phyloP scores from a whole-genome alignment of 225 moss, liverwort and hornwort species.

The Polytrichum commune region DNA sequence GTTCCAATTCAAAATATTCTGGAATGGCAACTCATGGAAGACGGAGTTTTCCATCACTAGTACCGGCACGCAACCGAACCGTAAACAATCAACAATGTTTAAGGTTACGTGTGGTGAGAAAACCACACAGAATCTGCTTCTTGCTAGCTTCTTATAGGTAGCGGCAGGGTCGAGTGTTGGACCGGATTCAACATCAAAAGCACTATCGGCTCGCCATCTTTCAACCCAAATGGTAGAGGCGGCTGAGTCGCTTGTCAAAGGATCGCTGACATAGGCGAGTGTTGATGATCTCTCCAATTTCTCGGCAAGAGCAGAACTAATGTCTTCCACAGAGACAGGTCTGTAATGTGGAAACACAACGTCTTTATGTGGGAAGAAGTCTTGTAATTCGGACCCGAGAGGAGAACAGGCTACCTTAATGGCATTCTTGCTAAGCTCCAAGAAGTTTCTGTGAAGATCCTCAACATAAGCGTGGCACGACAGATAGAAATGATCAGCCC shows the following conservation, averaged over 20 bases:
- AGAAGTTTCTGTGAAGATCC: constrained; percentile 40
- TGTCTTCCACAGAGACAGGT: background rate
- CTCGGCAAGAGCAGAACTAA: background rate
- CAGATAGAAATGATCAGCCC: constrained; percentile 49
- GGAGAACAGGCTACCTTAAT: constrained; percentile 52
- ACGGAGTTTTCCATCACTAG: constrained; percentile 35
- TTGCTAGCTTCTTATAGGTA: constrained; percentile 17
- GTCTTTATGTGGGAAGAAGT: constrained; percentile 57
- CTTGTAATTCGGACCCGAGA: constrained; percentile 17
- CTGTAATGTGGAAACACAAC: constrained; percentile 31
- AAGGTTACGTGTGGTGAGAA: constrained; percentile 23
- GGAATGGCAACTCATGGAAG: constrained; percentile 54
- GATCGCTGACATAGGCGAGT: constrained; percentile 30
- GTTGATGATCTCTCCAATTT: constrained; percentile 19
- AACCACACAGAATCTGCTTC: constrained; percentile 49
- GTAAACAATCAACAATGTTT: constrained; percentile 29
- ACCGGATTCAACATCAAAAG: constrained; percentile 13
- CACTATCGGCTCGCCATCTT: constrained; percentile 2
- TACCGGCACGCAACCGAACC: constrained; percentile 50
- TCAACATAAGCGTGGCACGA: constrained; percentile 27
- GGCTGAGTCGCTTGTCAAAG: constrained; percentile 1
- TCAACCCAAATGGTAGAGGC: constrained; percentile 10
- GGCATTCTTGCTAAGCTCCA: constrained; percentile 58
- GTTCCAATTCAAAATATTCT: constrained; percentile 52
- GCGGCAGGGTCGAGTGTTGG: constrained; percentile 7